A percentile compares a stretch with the other conserved stretches of the same genome.
Conservation (phyloP, 2,329 filamentous ascomycete genomes). For the Sclerotinia spermophila region DNA sequence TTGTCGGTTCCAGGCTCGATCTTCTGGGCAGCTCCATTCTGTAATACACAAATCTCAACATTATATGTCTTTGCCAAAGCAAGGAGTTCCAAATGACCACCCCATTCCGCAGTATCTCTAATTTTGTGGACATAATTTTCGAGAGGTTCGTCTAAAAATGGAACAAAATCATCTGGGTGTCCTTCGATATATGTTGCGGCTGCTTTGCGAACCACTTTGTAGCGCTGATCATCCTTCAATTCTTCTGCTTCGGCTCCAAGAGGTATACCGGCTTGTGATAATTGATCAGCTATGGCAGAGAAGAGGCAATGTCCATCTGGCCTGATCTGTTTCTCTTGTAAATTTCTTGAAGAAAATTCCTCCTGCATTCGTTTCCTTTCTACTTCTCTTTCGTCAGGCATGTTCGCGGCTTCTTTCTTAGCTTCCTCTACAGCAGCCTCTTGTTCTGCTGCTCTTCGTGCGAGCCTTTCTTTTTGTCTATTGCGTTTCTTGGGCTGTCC, state of each 20-base stretch:
- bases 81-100: slow-evolving; percentile 83
- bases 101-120: slow-evolving; percentile 88
- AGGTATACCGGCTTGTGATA: slow-evolving; percentile 51
- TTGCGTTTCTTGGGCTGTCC: slow-evolving; percentile 65
- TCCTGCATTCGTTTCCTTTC: slow-evolving; percentile 69
- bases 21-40: slow-evolving; percentile 76
- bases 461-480: slow-evolving; percentile 85
- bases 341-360: slow-evolving; percentile 58
- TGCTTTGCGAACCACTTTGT: slow-evolving; percentile 63
- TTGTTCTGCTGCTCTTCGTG: slow-evolving; percentile 81
- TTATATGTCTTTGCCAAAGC: slow-evolving; percentile 79
- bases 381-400: slow-evolving; percentile 67
- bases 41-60: slow-evolving; percentile 78
- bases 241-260: slow-evolving; percentile 37
- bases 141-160: slow-evolving; percentile 81
- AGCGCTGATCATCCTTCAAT: slow-evolving; percentile 45
- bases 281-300: slow-evolving; percentile 82
- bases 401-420: slow-evolving; percentile 67
- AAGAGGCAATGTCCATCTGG: slow-evolving; percentile 96
- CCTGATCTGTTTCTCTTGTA: slow-evolving; percentile 74
- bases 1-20: slow-evolving; percentile 55
- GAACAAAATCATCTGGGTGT: slow-evolving; percentile 76
- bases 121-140: slow-evolving; percentile 72
- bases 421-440: slow-evolving; percentile 66
- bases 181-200: slow-evolving; percentile 74